Evolutionary conservation across 305 asterid genomes (phyloP).

Genomic region (Andrographis paniculata): DNA sequence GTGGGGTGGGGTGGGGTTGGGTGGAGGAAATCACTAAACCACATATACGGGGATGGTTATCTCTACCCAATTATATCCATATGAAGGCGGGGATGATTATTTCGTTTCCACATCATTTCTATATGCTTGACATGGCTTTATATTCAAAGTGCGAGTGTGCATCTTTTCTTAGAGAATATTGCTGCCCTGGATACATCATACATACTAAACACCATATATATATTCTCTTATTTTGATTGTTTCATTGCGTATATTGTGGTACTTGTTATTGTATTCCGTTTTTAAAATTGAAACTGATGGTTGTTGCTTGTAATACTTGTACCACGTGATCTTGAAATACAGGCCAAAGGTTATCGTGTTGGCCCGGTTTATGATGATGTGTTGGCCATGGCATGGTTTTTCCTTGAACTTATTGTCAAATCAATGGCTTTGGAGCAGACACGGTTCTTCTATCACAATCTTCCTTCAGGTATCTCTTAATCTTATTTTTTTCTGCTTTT

Average conservation of each 20-base stretch:
- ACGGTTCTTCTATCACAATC: slow-evolving; percentile 75
- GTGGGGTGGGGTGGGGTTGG: too few species aligned
- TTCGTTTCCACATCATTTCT: too few species aligned
- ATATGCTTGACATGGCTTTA: too few species aligned
- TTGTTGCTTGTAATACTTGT: slow-evolving; percentile 15
- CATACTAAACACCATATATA: too few species aligned
- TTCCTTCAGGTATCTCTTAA: slow-evolving; percentile 65
- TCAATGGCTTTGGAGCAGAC: slow-evolving; percentile 98
- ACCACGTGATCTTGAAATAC: slow-evolving; percentile 24
- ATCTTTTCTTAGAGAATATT: too few species aligned
- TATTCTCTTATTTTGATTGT: too few species aligned
- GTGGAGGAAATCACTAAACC: too few species aligned
- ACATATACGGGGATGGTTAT: too few species aligned
- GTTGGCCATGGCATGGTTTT: slow-evolving; percentile 99
- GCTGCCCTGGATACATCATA: too few species aligned
- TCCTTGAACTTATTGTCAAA: slow-evolving; percentile 93
- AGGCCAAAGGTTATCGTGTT: slow-evolving; percentile 99
- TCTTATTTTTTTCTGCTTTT: not conserved
- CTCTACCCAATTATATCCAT: too few species aligned
- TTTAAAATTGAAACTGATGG: slow-evolving; percentile 13
- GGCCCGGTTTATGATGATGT: slow-evolving; percentile 99
- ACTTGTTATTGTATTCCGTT: slow-evolving; percentile 8
- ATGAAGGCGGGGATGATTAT: too few species aligned
- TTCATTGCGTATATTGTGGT: not conserved
- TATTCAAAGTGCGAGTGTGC: too few species aligned